Conservation (phyloP, 768 basidiomycete genomes). For the Xerocomellus amylosporus region DNA sequence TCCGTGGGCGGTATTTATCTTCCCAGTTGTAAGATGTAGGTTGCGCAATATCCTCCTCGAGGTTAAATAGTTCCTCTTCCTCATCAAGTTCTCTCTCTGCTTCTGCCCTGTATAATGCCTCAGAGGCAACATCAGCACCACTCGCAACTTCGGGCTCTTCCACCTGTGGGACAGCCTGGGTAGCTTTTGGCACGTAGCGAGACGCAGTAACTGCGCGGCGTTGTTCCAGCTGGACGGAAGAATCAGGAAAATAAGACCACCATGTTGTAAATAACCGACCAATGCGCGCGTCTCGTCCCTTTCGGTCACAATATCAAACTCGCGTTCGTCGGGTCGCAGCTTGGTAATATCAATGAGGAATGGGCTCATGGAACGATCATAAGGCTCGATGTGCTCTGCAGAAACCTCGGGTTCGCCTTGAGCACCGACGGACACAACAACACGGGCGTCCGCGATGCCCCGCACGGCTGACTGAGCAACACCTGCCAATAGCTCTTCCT, state of each 20-base stretch:
- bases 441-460: constrained; percentile 38
- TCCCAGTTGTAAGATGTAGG: constrained; percentile 95
- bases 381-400: constrained; percentile 72
- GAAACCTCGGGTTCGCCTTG: constrained; percentile 36
- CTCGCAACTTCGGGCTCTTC: constrained; percentile 56
- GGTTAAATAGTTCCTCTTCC: constrained; percentile 93
- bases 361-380: constrained; percentile 86
- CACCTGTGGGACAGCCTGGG: constrained; percentile 56
- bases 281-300: constrained; percentile 60
- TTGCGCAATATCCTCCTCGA: constrained; percentile 83
- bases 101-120: constrained; percentile 87
- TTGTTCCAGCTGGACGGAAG: constrained; percentile 53
- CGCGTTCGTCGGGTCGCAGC: constrained; percentile 72
- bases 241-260: constrained; percentile 3
- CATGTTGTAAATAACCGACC: constrained; percentile 42
- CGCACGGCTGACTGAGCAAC: constrained; percentile 61
- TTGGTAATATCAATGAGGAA: constrained; percentile 66
- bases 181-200: constrained; percentile 79
- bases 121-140: constrained; percentile 77
- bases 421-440: constrained; percentile 33
- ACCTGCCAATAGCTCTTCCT: constrained; percentile 84
- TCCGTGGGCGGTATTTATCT: constrained; percentile 96
- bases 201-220: constrained; percentile 81
- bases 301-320: constrained; percentile 74
- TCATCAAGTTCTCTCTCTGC: constrained; percentile 92